Evolutionary conservation across 2,329 filamentous ascomycete species (phyloP).

Genomic region (Thelonectria olida): DNA sequence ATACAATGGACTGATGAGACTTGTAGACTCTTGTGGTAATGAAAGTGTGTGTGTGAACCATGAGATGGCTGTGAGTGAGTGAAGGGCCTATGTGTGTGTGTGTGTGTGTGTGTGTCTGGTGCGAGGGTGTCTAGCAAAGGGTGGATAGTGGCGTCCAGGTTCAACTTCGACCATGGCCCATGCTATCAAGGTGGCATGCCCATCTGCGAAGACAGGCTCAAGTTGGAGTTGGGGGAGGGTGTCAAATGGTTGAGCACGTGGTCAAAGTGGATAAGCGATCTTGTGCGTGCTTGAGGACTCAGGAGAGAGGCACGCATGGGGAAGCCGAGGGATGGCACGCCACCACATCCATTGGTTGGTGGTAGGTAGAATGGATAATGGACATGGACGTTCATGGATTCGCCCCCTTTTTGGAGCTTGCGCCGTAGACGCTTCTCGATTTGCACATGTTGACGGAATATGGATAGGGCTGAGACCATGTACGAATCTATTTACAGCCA

Average conservation of each 20-base stretch:
- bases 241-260: neutral
- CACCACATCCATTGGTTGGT: too few relatives aligned
- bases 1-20: constrained; percentile 29
- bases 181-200: neutral
- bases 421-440: too few relatives aligned
- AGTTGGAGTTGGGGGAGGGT: neutral
- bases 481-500: neutral
- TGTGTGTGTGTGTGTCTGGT: too few relatives aligned
- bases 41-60: too few relatives aligned
- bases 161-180: neutral
- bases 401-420: neutral
- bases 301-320: neutral
- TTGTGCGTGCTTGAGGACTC: too few relatives aligned
- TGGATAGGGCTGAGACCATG: neutral
- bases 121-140: too few relatives aligned
- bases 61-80: too few relatives aligned
- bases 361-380: neutral
- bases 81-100: too few relatives aligned
- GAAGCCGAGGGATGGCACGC: neutral
- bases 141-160: neutral
- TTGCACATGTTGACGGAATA: too few relatives aligned
- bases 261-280: too few relatives aligned
- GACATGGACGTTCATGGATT: neutral
- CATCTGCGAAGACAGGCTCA: neutral
- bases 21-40: constrained; percentile 1